Base-by-base conservation (phyloP, 1,284 basidiomycete species). In the Meira miltonrushii region DNA sequence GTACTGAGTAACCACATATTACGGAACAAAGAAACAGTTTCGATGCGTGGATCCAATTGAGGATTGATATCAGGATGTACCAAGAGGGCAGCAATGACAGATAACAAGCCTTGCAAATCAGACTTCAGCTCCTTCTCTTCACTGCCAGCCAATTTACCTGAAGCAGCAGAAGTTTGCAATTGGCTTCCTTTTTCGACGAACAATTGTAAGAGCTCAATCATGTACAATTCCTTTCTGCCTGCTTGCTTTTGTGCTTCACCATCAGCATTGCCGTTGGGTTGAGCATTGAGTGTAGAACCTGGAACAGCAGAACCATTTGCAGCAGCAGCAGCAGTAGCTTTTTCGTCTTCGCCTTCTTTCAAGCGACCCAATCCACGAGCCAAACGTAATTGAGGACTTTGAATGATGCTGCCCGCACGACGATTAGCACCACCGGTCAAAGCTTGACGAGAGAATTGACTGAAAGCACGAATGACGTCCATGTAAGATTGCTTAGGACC, bases 1-100 rank as follows among this genome's bases (percentile, higher is more conserved):
- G 89, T 85, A 71, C 89, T 91, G 12, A 96, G 80, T 79, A 95
- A 91, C 94, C 94, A 98, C 80, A 93, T 84, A 77, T 92, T 92
- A 50, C 93, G 85, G 84, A 96, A 98, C 17, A 91, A 82, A 3
- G 86, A 83, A 3, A 89, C 86, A n/a, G 90, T 78, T 48, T 87
- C 86, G 1, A 84, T 75, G 2, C 86, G 83, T 17, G 87, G 78
- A 39, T 83, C 78, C 12, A 81, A 64, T 41, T 87, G 84, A 1
- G 88, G 86, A 57, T 85, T 83, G 75, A 90, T 88, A 65, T 88
- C 85, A 19, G 80, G 69, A 73, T 93, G 90, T 39, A 84, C 81
- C n/a, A 98, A 83, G 10, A 96, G 83, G 0, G 90, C 88, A 68
- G 94, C 91, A 60, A 98, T 90, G 1, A 92, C 89, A 15, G 94